Conservation (phyloP, 306 rosid genomes). For the Rosa lucieae region DNA sequence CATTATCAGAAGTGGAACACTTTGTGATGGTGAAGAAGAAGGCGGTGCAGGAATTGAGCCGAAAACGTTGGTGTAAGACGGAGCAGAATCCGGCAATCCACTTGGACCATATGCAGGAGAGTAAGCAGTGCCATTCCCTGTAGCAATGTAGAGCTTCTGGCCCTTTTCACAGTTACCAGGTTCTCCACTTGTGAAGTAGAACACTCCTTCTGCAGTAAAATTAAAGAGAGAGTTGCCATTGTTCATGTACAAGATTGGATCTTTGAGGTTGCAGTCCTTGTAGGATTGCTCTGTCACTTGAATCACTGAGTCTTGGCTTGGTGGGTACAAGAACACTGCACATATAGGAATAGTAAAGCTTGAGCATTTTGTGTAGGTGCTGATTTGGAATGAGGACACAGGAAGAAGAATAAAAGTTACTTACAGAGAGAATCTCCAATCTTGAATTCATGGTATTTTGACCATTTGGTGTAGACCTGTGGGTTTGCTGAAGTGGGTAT, state of each 20-base stretch:
- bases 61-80: conserved; percentile 71
- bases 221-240: conserved; percentile 90
- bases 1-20: conserved; percentile 19
- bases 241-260: conserved; percentile 74
- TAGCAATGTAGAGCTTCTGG: conserved; percentile 68
- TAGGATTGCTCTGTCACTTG: conserved; percentile 66
- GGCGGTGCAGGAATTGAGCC: conserved; percentile 74
- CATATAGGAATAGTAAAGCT: background rate
- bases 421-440: conserved; percentile 91
- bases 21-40: conserved; percentile 38
- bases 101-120: conserved; percentile 52
- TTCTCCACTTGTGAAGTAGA: conserved; percentile 79
- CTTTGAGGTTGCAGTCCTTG: conserved; percentile 65
- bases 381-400: background rate
- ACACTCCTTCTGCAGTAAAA: conserved; percentile 56
- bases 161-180: conserved; percentile 66
- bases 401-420: conserved; percentile 26
- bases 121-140: conserved; percentile 42
- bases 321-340: conserved; percentile 90
- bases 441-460: conserved; percentile 57
- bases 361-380: background rate
- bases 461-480: conserved; percentile 69
- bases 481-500: conserved; percentile 68
- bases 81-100: conserved; percentile 54
- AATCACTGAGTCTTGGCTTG: conserved; percentile 91